A percentile compares a stretch with the other conserved stretches of the same genome.
phyloP scores from a whole-genome alignment of 2,329 filamentous ascomycete genomes.

The Hymenotorrendiella dingleyae region DNA sequence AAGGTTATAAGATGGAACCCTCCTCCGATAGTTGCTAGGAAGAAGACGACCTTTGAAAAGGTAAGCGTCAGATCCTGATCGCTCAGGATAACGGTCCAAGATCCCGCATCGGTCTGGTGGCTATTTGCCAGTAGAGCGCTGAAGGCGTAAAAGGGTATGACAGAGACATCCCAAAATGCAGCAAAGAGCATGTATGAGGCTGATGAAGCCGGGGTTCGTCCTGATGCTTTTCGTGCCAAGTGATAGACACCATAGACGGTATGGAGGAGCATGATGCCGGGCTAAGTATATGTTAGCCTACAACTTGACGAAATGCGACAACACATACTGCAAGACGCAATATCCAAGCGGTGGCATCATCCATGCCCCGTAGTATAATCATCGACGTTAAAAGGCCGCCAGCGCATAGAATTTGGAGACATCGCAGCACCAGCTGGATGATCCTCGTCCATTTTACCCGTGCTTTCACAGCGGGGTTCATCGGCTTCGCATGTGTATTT shows the following conservation, averaged over 20 bases:
- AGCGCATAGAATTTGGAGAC: constrained; percentile 62
- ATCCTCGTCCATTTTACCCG: constrained; percentile 65
- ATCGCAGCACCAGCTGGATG: constrained; percentile 62
- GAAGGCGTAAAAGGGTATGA: constrained; percentile 51
- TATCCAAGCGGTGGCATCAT: constrained; percentile 64
- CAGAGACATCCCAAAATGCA: constrained; percentile 58
- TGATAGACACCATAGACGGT: constrained; percentile 77
- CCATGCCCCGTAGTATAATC: constrained; percentile 67
- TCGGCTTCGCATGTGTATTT: constrained; percentile 53
- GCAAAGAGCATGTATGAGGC: constrained; percentile 88
- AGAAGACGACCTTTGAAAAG: constrained; percentile 63
- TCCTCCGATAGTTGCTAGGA: constrained; percentile 56
- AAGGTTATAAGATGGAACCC: constrained; percentile 68
- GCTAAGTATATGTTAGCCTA: constrained; percentile 42
- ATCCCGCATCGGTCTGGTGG: constrained; percentile 16
- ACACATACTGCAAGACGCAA: constrained; percentile 66
- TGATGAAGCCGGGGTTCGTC: constrained; percentile 70
- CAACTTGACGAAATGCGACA: not conserved
- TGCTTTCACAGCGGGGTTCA: constrained; percentile 64
- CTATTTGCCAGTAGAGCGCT: constrained; percentile 41
- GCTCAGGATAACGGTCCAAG: constrained; percentile 65
- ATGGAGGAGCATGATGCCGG: constrained; percentile 67
- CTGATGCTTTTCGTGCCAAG: constrained; percentile 62
- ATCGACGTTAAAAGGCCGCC: constrained; percentile 68
- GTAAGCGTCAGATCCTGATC: constrained; percentile 47